Conservation (phyloP, 2,329 filamentous ascomycete species). For the Colletotrichum sp. region DNA sequence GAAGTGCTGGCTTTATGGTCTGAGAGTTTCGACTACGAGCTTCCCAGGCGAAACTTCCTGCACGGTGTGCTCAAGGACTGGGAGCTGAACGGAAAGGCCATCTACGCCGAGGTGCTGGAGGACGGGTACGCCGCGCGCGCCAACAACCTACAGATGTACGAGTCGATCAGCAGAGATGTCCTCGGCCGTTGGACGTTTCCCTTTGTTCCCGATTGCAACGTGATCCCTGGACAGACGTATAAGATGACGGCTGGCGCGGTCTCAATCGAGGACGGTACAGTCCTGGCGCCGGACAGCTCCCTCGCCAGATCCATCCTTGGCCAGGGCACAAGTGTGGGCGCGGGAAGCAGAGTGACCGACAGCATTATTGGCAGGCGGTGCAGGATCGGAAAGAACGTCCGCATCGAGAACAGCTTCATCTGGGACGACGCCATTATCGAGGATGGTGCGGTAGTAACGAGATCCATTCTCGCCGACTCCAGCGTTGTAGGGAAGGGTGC, state of each 20-base stretch:
- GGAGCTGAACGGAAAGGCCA: constrained; percentile 96
- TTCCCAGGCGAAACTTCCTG: constrained; percentile 85
- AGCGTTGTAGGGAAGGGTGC: constrained; percentile 75
- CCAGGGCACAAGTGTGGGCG: constrained; percentile 75
- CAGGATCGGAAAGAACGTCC: constrained; percentile 84
- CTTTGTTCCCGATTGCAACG: constrained; percentile 86
- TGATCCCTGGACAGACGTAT: constrained; percentile 80
- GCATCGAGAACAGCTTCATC: constrained; percentile 79
- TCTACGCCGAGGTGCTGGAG: constrained; percentile 85
- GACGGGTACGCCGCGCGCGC: constrained; percentile 88
- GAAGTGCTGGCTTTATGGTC: constrained; percentile 95
- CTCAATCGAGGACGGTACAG: constrained; percentile 80
- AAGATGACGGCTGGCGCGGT: constrained; percentile 71
- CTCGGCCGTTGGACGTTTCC: constrained; percentile 87
- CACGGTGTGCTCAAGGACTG: constrained; percentile 95
- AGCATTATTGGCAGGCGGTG: constrained; percentile 86
- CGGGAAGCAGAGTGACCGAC: constrained; percentile 71
- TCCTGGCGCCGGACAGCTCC: constrained; percentile 73
- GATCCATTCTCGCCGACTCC: constrained; percentile 78
- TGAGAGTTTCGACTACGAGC: constrained; percentile 96
- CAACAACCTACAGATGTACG: constrained; percentile 86
- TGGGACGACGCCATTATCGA: constrained; percentile 86
- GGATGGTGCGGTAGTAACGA: constrained; percentile 73
- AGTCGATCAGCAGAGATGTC: constrained; percentile 87
- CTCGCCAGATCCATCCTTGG: constrained; percentile 79